Evolutionary conservation across 306 rosid species (phyloP).

Genomic region (Fragaria iinumae): DNA sequence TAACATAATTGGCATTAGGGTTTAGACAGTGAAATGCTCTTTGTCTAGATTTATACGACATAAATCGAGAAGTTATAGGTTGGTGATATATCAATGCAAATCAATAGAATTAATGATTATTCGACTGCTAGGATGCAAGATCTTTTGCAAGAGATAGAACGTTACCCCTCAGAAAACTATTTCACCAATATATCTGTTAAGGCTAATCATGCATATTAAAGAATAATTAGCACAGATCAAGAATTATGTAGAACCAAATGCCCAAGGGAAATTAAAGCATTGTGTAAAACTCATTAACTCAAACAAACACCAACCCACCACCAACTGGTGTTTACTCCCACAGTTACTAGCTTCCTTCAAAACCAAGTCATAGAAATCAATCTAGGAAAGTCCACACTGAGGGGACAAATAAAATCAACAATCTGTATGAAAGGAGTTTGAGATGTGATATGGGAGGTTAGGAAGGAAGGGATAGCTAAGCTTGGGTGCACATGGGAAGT

Average conservation of each 20-base stretch:
- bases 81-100: background rate
- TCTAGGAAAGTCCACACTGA: background rate
- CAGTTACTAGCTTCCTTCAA: conserved; percentile 1
- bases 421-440: conserved; percentile 13
- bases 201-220: background rate
- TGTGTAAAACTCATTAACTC: background rate
- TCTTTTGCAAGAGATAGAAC: background rate
- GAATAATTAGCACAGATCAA: background rate
- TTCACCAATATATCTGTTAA: background rate
- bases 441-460: background rate
- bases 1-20: background rate
- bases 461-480: background rate
- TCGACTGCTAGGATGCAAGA: background rate
- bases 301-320: background rate
- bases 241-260: background rate
- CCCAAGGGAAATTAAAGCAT: background rate
- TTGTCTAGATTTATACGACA: background rate
- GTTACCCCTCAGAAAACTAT: background rate
- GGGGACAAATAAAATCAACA: background rate
- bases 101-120: background rate
- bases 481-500: conserved; percentile 53
- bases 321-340: background rate
- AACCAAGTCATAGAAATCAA: background rate
- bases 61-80: background rate
- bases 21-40: background rate